Evolutionary conservation across 2,329 filamentous ascomycete species (phyloP).

Genomic region (Diaporthe sp.): DNA sequence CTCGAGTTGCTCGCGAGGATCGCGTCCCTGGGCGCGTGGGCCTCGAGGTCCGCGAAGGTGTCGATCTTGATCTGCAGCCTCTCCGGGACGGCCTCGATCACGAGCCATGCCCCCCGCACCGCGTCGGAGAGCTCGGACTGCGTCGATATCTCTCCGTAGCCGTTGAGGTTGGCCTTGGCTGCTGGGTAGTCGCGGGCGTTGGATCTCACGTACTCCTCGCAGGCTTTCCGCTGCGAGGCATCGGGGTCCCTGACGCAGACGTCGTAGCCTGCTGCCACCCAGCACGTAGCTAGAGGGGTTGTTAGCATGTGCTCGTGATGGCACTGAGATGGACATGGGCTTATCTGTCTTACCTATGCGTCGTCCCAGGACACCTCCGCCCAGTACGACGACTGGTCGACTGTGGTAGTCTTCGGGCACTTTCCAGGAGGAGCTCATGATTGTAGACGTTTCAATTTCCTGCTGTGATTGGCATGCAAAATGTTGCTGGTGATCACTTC

Average conservation of each 20-base stretch:
- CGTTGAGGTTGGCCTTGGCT: slow-evolving; percentile 33
- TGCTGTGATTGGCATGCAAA: neutral
- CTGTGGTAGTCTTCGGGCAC: slow-evolving; percentile 20
- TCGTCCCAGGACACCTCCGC: slow-evolving; percentile 57
- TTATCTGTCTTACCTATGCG: slow-evolving; percentile 47
- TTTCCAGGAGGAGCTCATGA: slow-evolving; percentile 16
- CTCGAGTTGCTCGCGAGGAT: slow-evolving; percentile 65
- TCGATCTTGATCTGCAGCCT: slow-evolving; percentile 61
- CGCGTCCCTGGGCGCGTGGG: slow-evolving; percentile 55
- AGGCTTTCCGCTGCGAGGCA: slow-evolving; percentile 50
- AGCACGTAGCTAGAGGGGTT: slow-evolving; percentile 46
- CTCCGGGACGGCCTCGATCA: slow-evolving; percentile 67
- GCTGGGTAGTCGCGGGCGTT: slow-evolving; percentile 49
- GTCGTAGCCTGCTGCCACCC: slow-evolving; percentile 56
- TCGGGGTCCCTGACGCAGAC: slow-evolving; percentile 58
- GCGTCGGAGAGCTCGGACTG: slow-evolving; percentile 54
- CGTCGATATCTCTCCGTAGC: slow-evolving; percentile 46
- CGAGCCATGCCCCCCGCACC: slow-evolving; percentile 62
- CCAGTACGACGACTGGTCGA: slow-evolving; percentile 54
- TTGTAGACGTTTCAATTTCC: neutral
- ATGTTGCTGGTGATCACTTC: neutral
- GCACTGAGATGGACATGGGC: neutral
- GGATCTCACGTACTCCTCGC: slow-evolving; percentile 54
- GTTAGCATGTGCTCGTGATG: neutral
- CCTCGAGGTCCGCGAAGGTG: slow-evolving; percentile 61